Percentiles rank a stretch among this genome's conserved stretches.
Evolutionary conservation across 208 protist species (phyloP).

Genomic region (Polymyxa betae): DNA sequence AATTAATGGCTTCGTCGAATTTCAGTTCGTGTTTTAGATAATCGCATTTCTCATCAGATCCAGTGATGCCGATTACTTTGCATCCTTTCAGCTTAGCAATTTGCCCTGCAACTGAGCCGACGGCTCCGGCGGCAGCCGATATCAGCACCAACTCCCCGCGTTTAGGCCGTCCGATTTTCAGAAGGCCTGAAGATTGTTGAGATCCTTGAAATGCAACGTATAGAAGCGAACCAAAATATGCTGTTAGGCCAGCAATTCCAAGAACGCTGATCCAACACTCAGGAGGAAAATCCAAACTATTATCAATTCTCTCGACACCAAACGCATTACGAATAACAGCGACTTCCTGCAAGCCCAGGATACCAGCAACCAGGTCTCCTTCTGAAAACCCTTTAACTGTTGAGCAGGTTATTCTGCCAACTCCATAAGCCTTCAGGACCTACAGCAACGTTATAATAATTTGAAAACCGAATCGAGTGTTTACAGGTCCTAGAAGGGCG

Average conservation of each 20-base stretch:
- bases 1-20: conserved; percentile 61
- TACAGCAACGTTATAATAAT: too few relatives aligned
- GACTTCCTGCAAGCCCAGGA: neutral
- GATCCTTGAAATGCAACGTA: neutral
- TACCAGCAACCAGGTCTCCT: neutral
- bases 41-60: conserved; percentile 53
- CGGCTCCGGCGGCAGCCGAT: conserved; percentile 57
- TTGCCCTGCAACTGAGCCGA: conserved; percentile 61
- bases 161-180: conserved; percentile 49
- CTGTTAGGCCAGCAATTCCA: conserved; percentile 4
- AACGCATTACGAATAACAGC: neutral
- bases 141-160: conserved; percentile 62
- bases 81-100: conserved; percentile 62
- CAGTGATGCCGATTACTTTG: conserved; percentile 59
- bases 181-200: neutral
- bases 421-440: neutral
- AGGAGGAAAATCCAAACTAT: neutral
- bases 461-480: too few relatives aligned
- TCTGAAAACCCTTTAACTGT: neutral
- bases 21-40: conserved; percentile 55
- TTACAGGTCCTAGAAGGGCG: neutral
- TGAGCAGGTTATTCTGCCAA: neutral
- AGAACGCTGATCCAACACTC: neutral
- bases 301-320: neutral
- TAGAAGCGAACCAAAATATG: neutral